A percentile compares a stretch with the other conserved stretches of the same genome.
Conservation (phyloP, 108 stramenopile genomes). For the Pseudonitzschia multiseries region DNA sequence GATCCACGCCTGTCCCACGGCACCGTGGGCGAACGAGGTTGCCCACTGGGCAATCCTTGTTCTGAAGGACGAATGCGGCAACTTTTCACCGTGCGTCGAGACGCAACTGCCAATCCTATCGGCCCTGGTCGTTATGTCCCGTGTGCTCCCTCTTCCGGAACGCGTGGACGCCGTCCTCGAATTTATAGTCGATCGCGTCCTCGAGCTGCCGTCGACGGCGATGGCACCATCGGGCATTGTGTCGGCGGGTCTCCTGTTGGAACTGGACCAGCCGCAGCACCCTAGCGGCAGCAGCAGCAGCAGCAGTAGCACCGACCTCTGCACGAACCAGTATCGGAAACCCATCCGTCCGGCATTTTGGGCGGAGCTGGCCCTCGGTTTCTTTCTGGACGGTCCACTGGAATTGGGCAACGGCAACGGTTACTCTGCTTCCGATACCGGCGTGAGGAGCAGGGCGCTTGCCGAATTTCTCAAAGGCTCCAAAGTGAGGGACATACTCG, state of each 20-base stretch:
- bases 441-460: conserved; percentile 15
- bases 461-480: conserved; percentile 26
- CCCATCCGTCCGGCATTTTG: conserved; percentile 57
- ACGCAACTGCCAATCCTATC: conserved; percentile 41
- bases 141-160: conserved; percentile 62
- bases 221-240: conserved; percentile 36
- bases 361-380: conserved; percentile 59
- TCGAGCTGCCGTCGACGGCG: conserved; percentile 42
- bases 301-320: not conserved
- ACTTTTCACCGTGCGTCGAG: conserved; percentile 2
- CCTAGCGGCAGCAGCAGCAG: too few relatives aligned
- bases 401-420: conserved; percentile 12
- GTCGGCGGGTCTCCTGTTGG: conserved; percentile 41
- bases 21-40: conserved; percentile 52
- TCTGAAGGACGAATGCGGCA: conserved; percentile 42
- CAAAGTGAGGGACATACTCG: conserved; percentile 10
- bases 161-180: conserved; percentile 40
- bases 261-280: not conserved
- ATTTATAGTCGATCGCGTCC: conserved; percentile 40
- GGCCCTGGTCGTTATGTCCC: conserved; percentile 48
- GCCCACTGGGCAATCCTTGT: conserved; percentile 43
- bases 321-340: conserved; percentile 36
- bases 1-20: conserved; percentile 54
- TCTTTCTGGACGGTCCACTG: conserved; percentile 69
- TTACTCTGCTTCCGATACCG: not conserved